A percentile compares a stretch with the other conserved stretches of the same genome.
Conservation (phyloP, 805 yeast genomes). For the Metschnikowia peoriensis region DNA sequence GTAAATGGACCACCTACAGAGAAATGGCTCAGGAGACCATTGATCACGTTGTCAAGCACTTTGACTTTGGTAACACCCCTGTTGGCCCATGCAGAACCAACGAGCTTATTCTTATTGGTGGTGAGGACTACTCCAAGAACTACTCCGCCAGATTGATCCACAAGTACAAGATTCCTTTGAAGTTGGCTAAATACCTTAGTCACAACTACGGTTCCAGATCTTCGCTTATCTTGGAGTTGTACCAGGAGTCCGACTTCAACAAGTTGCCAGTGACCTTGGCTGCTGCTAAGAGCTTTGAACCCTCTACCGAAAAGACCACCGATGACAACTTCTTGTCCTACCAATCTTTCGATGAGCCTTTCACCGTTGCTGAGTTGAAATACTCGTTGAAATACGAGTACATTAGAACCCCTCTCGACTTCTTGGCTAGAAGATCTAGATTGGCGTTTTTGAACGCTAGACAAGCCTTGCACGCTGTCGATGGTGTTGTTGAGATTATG, state of each 20-base stretch:
- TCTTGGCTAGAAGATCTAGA: conserved; percentile 90
- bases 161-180: conserved; percentile 67
- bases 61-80: conserved; percentile 35
- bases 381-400: conserved; percentile 82
- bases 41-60: conserved; percentile 58
- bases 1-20: conserved; percentile 98
- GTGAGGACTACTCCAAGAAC: conserved; percentile 72
- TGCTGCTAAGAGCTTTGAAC: conserved; percentile 27
- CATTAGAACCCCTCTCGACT: conserved; percentile 83
- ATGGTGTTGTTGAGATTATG: conserved; percentile 83
- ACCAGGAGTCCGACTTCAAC: conserved; percentile 51
- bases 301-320: conserved; percentile 26
- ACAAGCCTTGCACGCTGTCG: conserved; percentile 77
- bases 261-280: conserved; percentile 68
- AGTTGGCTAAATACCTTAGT: conserved; percentile 77
- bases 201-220: conserved; percentile 89
- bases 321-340: conserved; percentile 39
- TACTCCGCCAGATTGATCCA: conserved; percentile 78
- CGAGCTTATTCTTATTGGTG: conserved; percentile 66
- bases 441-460: conserved; percentile 87
- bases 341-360: conserved; percentile 70
- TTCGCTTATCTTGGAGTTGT: conserved; percentile 63
- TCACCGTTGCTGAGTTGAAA: conserved; percentile 85
- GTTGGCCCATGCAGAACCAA: conserved; percentile 52
- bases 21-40: conserved; percentile 97